phyloP scores from a whole-genome alignment of 208 protist genomes.

The Leishmania amazonensis region DNA sequence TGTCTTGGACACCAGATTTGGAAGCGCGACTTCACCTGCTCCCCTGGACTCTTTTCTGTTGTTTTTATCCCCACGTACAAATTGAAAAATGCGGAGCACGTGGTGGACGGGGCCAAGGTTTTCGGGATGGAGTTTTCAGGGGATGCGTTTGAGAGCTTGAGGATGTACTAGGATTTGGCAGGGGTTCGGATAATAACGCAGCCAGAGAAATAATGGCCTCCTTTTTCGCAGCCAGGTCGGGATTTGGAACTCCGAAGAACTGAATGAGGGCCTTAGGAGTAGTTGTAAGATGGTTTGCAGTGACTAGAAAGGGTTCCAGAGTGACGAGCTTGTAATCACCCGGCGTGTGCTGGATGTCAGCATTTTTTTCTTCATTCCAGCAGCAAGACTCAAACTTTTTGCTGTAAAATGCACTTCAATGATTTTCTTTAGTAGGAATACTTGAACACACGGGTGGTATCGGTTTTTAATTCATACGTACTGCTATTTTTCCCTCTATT shows the following conservation, averaged over 20 bases:
- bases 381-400: neutral
- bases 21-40: slow-evolving; percentile 33
- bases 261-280: slow-evolving; percentile 30
- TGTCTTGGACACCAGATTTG: slow-evolving; percentile 21
- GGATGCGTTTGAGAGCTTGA: slow-evolving; percentile 22
- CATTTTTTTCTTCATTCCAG: neutral
- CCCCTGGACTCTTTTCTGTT: slow-evolving; percentile 20
- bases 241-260: slow-evolving; percentile 26
- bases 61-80: slow-evolving; percentile 24
- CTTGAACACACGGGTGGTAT: neutral
- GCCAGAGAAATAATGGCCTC: slow-evolving; percentile 10
- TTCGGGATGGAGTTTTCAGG: slow-evolving; percentile 31
- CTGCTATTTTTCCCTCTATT: slow-evolving; percentile 3
- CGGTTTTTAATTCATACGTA: neutral
- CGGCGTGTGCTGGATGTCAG: neutral
- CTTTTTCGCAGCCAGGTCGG: slow-evolving; percentile 24
- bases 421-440: neutral
- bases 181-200: slow-evolving; percentile 6
- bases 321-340: neutral
- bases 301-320: neutral
- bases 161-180: slow-evolving; percentile 31
- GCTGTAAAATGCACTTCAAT: neutral
- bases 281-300: slow-evolving; percentile 19
- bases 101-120: slow-evolving; percentile 16
- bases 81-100: slow-evolving; percentile 2